A percentile compares a stretch with the other conserved stretches of the same genome.
Conservation (phyloP, 345 rosid genomes). For the Eutrema yunnanense region DNA sequence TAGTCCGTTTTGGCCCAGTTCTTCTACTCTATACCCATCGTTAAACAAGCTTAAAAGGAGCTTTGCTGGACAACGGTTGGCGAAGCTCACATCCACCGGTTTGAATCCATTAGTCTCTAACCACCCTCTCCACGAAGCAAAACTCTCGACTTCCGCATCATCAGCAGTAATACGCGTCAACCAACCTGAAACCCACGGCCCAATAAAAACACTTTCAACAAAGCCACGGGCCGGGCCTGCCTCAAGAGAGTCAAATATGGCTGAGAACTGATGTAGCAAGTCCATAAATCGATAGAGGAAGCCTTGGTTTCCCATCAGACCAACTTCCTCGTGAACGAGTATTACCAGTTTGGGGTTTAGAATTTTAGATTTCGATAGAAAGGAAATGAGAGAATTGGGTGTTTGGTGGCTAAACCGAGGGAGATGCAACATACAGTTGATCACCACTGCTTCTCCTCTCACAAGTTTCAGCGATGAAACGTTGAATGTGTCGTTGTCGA, state of each 20-base stretch:
- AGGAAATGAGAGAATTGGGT: conserved; percentile 52
- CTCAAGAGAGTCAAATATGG: conserved; percentile 74
- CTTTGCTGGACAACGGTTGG: conserved; percentile 83
- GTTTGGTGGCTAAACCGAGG: conserved; percentile 61
- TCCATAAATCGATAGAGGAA: conserved; percentile 73
- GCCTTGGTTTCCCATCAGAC: conserved; percentile 46
- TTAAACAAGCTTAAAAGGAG: conserved; percentile 67
- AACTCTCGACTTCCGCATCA: conserved; percentile 26
- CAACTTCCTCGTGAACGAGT: conserved; percentile 66
- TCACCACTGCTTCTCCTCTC: conserved; percentile 65
- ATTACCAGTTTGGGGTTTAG: conserved; percentile 55
- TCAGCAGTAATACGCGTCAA: conserved; percentile 37
- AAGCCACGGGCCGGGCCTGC: conserved; percentile 57
- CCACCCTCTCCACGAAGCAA: conserved; percentile 49
- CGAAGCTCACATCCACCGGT: conserved; percentile 51
- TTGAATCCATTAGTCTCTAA: conserved; percentile 41
- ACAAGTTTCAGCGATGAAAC: conserved; percentile 52
- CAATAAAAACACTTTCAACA: conserved; percentile 62
- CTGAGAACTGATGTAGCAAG: conserved; percentile 76
- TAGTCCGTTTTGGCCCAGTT: conserved; percentile 49
- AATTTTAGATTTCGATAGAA: conserved; percentile 47
- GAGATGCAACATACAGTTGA: conserved; percentile 77
- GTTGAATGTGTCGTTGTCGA: conserved; percentile 50
- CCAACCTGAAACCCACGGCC: conserved; percentile 60
- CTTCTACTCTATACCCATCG: conserved; percentile 75